Percentiles rank a stretch among this genome's conserved stretches.
Evolutionary conservation across 441 rosid genomes (phyloP).

Genomic region (Cnidoscolus chayamansa): DNA sequence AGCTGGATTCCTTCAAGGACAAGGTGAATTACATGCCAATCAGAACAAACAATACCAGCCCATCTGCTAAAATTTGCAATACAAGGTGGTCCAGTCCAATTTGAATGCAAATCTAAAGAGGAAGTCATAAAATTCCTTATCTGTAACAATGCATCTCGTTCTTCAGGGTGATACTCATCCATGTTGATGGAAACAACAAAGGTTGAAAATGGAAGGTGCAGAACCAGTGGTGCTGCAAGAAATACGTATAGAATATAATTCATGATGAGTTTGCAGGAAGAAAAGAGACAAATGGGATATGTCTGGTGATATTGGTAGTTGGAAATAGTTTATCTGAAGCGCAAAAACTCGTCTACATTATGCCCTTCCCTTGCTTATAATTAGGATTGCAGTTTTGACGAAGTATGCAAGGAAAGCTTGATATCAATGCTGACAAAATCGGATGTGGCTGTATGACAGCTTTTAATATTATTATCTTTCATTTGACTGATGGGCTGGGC

Average conservation of each 20-base stretch:
- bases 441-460: constrained; percentile 18
- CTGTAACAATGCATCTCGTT: constrained; percentile 38
- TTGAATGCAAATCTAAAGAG: constrained; percentile 26
- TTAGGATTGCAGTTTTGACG: constrained; percentile 18
- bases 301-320: background rate
- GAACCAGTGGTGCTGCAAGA: background rate
- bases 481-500: background rate
- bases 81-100: constrained; percentile 62
- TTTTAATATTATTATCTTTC: background rate
- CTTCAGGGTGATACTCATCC: constrained; percentile 29
- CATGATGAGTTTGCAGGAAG: constrained; percentile 16
- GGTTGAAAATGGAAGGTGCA: background rate
- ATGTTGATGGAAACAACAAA: background rate
- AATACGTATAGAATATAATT: constrained; percentile 5
- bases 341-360: background rate
- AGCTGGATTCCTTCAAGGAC: constrained; percentile 47
- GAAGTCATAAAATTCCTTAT: constrained; percentile 40
- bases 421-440: constrained; percentile 2
- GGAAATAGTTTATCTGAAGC: background rate
- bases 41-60: constrained; percentile 45
- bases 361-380: constrained; percentile 6
- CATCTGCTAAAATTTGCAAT: constrained; percentile 33
- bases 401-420: constrained; percentile 24
- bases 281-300: background rate
- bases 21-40: constrained; percentile 42